A percentile compares a stretch with the other conserved stretches of the same genome.
These are phyloP conservation scores for Suhomyces atakaporum DNA, from an alignment of 1,139 yeast species.

Conservation along the genomic window DNA sequence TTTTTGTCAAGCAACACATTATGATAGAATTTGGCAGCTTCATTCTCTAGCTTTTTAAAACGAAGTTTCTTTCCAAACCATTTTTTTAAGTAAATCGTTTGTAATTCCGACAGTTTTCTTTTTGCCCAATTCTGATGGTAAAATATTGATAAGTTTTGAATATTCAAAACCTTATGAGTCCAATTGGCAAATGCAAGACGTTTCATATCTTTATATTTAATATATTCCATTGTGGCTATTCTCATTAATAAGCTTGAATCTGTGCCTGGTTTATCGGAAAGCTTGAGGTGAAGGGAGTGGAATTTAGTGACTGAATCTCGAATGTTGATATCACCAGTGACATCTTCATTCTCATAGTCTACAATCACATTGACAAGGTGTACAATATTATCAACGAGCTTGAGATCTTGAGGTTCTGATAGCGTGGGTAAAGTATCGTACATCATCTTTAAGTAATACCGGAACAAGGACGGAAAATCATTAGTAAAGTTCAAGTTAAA, in stretches of 20 bases:
- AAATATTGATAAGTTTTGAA: neutral
- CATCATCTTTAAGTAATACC: slow-evolving; percentile 24
- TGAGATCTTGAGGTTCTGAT: slow-evolving; percentile 23
- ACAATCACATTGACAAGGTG: slow-evolving; percentile 26
- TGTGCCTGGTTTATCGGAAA: neutral
- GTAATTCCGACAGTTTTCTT: neutral
- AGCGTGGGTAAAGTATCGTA: slow-evolving; percentile 23
- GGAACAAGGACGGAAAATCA: slow-evolving; percentile 25
- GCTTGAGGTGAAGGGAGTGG: slow-evolving; percentile 22
- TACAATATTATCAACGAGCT: slow-evolving; percentile 28
- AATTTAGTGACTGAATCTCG: slow-evolving; percentile 26
- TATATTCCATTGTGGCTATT: slow-evolving; percentile 23
- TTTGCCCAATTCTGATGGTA: neutral
- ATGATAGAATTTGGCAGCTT: slow-evolving; percentile 15
- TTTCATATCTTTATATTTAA: slow-evolving; percentile 6
- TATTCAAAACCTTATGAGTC: slow-evolving; percentile 9
- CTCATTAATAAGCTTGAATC: slow-evolving; percentile 32
- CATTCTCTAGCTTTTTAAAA: slow-evolving; percentile 15
- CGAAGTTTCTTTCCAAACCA: slow-evolving; percentile 20
- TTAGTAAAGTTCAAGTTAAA: slow-evolving; percentile 29
- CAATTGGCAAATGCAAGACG: slow-evolving; percentile 14
- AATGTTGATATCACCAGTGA: slow-evolving; percentile 19
- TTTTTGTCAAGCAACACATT: slow-evolving; percentile 5
- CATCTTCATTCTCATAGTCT: slow-evolving; percentile 35
- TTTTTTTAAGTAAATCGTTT: slow-evolving; percentile 11